Percentiles rank a stretch among this genome's conserved stretches.
phyloP scores from a whole-genome alignment of 257 asterid genomes.

The Anisodus acutangulus region DNA sequence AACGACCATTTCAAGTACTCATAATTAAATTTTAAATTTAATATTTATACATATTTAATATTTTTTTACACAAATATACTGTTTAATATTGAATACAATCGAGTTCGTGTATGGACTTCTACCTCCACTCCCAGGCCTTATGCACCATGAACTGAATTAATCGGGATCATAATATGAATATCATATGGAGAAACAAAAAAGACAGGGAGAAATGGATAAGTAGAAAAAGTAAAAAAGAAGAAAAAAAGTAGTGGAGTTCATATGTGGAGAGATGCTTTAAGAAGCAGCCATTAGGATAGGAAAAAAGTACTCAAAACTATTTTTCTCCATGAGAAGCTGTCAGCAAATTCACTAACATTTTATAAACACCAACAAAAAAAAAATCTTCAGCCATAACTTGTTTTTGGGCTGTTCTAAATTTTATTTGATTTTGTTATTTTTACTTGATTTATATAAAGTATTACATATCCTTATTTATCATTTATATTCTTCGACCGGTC shows the following conservation, averaged over 20 bases:
- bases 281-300: neutral
- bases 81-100: neutral
- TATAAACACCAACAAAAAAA: conserved; percentile 11
- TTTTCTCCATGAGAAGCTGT: conserved; percentile 26
- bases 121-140: fast-evolving
- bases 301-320: too few species aligned
- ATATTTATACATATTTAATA: too few species aligned
- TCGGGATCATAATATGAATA: neutral
- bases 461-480: too few species aligned
- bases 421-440: neutral
- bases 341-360: conserved; percentile 15
- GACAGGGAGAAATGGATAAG: conserved; percentile 27
- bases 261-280: conserved; percentile 31
- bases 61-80: neutral
- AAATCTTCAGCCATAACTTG: conserved; percentile 24
- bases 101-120: neutral
- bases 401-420: neutral
- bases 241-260: conserved; percentile 39
- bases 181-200: neutral
- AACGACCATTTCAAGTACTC: too few species aligned
- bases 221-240: conserved; percentile 26
- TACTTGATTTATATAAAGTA: too few species aligned
- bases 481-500: too few species aligned
- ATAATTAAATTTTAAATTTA: too few species aligned
- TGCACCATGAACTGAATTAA: neutral